Percentiles rank a stretch among this genome's conserved stretches.
Conservation (phyloP, 768 basidiomycete species). For the Butyriboletus loyo region DNA sequence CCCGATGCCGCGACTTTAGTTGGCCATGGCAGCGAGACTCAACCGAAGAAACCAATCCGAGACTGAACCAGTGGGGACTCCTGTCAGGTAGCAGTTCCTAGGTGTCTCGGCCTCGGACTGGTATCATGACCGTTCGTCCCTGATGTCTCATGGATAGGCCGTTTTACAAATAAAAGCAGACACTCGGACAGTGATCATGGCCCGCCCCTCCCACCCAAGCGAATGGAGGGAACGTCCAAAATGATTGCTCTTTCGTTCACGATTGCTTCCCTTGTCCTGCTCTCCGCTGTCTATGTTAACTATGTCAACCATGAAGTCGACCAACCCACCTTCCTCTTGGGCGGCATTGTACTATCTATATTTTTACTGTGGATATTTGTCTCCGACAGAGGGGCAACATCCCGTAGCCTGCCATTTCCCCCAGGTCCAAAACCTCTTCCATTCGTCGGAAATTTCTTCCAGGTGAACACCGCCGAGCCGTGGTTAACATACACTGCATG, state of each 20-base stretch:
- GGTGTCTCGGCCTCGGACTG: too few species aligned
- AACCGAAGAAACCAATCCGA: too few species aligned
- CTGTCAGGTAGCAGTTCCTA: too few species aligned
- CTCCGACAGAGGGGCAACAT: not conserved
- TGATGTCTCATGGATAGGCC: not conserved
- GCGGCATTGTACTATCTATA: not conserved
- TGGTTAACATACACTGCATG: conserved; percentile 37
- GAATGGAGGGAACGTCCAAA: not conserved
- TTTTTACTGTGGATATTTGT: conserved; percentile 5
- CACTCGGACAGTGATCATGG: not conserved
- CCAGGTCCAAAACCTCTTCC: conserved; percentile 33
- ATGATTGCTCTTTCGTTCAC: not conserved
- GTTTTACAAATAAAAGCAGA: conserved; percentile 7
- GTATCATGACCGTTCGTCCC: too few species aligned
- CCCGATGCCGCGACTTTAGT: too few species aligned
- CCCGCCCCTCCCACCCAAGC: not conserved
- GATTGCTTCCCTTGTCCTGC: conserved; percentile 1
- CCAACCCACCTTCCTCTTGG: not conserved
- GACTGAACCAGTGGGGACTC: too few species aligned
- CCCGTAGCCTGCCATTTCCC: conserved; percentile 16
- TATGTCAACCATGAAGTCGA: not conserved
- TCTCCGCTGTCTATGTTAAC: conserved; percentile 1
- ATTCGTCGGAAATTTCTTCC: conserved; percentile 26
- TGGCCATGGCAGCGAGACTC: too few species aligned
- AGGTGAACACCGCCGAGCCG: conserved; percentile 27